Evolutionary conservation across 2,329 filamentous ascomycete genomes (phyloP).

Genomic region (Colletotrichum kahawae): DNA sequence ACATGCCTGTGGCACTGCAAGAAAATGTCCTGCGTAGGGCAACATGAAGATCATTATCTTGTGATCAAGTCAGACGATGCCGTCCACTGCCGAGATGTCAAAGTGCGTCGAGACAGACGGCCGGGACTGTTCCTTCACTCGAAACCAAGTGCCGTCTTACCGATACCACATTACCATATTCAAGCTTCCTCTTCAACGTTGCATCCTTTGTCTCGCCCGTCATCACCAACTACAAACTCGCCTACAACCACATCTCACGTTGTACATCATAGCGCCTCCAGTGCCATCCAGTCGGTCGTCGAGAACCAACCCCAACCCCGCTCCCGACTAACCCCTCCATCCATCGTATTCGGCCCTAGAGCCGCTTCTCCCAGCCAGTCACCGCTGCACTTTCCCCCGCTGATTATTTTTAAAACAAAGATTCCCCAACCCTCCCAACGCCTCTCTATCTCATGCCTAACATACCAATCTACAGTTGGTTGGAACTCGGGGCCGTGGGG

Average conservation of each 20-base stretch:
- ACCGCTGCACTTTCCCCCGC: neutral
- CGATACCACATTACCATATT: neutral
- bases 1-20: neutral
- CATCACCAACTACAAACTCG: neutral
- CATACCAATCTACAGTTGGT: constrained; percentile 13
- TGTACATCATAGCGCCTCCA: neutral
- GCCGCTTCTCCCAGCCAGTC: neutral
- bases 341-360: neutral
- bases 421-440: constrained; percentile 1
- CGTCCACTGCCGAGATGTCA: neutral
- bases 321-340: neutral
- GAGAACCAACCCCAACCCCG: neutral
- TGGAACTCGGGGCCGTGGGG: neutral
- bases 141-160: neutral
- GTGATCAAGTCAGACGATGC: neutral
- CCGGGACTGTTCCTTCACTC: neutral
- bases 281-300: neutral
- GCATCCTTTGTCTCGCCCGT: neutral
- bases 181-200: neutral
- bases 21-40: neutral
- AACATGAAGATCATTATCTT: neutral
- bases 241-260: neutral
- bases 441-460: neutral
- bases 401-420: constrained; percentile 8
- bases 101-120: neutral